These are phyloP conservation scores for Rhodotorula babjevae DNA, from an alignment of 768 basidiomycete species.

Conservation along the genomic window DNA sequence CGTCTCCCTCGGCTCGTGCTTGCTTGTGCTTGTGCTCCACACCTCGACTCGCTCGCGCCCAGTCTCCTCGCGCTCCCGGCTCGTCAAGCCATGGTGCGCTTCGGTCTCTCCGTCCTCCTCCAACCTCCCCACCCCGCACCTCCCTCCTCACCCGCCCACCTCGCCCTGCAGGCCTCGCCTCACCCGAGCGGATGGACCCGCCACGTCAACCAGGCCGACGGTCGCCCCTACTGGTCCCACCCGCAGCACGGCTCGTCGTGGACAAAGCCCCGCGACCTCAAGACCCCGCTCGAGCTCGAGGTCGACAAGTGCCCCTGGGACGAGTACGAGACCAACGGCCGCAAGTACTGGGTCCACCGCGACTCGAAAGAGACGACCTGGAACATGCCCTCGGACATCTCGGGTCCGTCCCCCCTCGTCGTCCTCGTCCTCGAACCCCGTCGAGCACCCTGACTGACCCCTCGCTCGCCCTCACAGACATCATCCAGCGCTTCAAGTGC, in stretches of 20 bases:
- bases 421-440: background rate
- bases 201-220: slow-evolving; percentile 28
- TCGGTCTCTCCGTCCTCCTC: background rate
- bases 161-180: background rate
- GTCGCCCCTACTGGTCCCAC: slow-evolving; percentile 36
- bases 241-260: slow-evolving; percentile 50
- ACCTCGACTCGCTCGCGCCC: background rate
- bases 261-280: slow-evolving; percentile 96
- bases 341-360: slow-evolving; percentile 56
- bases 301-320: slow-evolving; percentile 49
- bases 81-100: background rate
- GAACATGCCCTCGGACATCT: slow-evolving; percentile 92
- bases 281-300: slow-evolving; percentile 72
- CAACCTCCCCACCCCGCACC: background rate
- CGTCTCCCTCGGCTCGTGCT: background rate
- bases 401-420: slow-evolving; percentile 16
- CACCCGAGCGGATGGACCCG: slow-evolving; percentile 12
- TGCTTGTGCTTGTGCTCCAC: background rate
- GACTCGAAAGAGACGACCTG: slow-evolving; percentile 91
- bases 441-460: background rate
- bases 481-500: slow-evolving; percentile 43
- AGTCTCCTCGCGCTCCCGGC: too few species aligned
- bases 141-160: background rate
- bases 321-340: slow-evolving; percentile 66
- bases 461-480: slow-evolving; percentile 4